Base-by-base conservation (phyloP, 2,329 filamentous ascomycete genomes). In the Intubia oerlemansii region DNA sequence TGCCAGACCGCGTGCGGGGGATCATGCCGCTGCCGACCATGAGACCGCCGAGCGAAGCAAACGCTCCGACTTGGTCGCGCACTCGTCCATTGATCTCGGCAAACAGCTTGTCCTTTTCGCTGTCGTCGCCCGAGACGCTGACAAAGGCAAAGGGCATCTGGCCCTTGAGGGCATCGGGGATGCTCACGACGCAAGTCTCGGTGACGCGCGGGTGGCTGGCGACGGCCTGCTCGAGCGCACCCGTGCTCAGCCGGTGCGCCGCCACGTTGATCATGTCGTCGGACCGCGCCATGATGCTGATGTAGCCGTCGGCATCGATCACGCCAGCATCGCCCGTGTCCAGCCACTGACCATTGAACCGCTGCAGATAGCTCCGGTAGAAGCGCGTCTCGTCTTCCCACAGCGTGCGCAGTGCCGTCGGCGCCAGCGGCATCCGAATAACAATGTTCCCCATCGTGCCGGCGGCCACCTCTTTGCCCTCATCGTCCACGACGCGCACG, bases 251-350 rank as follows among this genome's bases (percentile, higher is more conserved):
- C 10, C 84, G 67, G 53, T 93, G 84, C 5, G 84, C 82, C 23
- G 82, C 84, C n/a, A 92, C 84, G 44, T 93, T 93, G 44, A 93
- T 82, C 34, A 93, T 75, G 47, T 93, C 84, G 52, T 93, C 84
- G 11, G 50, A 48, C 23, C 67, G 52, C 23, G 62, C 62, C 66
- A 72, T 70, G 39, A 73, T 65, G 38, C 65, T 61, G 23, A 72
- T 59, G 40, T 71, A 71, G 5, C 66, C 66, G 23, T 85, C 72
- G 10, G 62, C 48, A 44, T 93, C 84, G 32, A 93, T 69, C 57
- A 82, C 71, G 0, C 85, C 84, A 1, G 81, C 76, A 45, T 95
- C 84, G 3, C 84, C 85, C 0, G 84, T 93, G 44, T 95, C 84
- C 24, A 93, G 51, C 79, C 80, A 93, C 39, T 65, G 65, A 0